Evolutionary conservation across 2,329 filamentous ascomycete genomes (phyloP).

Genomic region (Aspergillus ruber): DNA sequence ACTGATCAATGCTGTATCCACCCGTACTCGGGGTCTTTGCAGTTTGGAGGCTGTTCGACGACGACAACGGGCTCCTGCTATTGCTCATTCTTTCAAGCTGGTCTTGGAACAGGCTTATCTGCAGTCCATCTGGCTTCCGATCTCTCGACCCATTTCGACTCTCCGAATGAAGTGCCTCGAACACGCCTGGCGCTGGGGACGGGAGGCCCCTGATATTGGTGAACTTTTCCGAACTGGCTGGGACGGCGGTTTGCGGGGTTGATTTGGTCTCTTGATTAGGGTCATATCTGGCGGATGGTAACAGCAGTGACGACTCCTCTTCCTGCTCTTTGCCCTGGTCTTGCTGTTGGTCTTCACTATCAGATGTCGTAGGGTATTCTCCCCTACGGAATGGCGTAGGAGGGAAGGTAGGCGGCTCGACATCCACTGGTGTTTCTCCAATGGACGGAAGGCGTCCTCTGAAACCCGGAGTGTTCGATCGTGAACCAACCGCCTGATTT

Average conservation of each 20-base stretch:
- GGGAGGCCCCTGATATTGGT: conserved; percentile 54
- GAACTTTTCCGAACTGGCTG: conserved; percentile 59
- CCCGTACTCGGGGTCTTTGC: conserved; percentile 53
- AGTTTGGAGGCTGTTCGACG: conserved; percentile 43
- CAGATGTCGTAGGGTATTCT: conserved; percentile 44
- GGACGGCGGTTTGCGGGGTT: conserved; percentile 58
- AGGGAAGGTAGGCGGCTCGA: conserved; percentile 37
- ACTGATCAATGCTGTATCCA: conserved; percentile 67
- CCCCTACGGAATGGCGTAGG: conserved; percentile 38
- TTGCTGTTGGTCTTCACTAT: conserved; percentile 29
- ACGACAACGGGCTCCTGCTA: conserved; percentile 31
- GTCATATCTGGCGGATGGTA: conserved; percentile 42
- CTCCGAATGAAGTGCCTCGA: conserved; percentile 52
- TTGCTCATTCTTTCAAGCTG: conserved; percentile 48
- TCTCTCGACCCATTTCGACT: conserved; percentile 59
- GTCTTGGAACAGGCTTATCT: conserved; percentile 54
- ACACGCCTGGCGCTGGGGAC: conserved; percentile 60
- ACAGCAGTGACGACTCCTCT: conserved; percentile 31
- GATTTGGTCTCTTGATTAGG: conserved; percentile 34
- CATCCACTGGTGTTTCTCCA: conserved; percentile 58
- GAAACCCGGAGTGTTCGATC: conserved; percentile 56
- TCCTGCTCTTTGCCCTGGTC: conserved; percentile 25
- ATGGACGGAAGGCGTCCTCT: conserved; percentile 70
- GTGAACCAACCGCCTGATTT: conserved; percentile 63
- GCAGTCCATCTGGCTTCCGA: conserved; percentile 70